phyloP scores from a whole-genome alignment of 192 early-diverging fungal species.

The Umbelopsis sp. region DNA sequence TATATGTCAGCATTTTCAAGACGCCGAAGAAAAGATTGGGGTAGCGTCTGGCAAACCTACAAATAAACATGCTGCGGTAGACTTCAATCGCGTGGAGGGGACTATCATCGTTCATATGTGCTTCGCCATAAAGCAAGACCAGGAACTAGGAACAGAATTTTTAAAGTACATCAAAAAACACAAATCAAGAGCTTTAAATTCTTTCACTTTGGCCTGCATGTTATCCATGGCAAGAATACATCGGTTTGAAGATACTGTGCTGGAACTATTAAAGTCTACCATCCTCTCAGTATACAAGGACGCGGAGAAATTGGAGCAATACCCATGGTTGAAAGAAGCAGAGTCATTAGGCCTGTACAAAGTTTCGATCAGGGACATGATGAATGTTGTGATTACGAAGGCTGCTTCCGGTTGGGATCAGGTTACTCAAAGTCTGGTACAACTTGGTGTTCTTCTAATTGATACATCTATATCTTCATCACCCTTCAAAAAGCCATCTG shows the following conservation, averaged over 20 bases:
- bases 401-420: constrained; percentile 58
- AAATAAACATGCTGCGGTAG: constrained; percentile 1
- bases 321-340: constrained; percentile 45
- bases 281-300: constrained; percentile 52
- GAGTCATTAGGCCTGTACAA: constrained; percentile 21
- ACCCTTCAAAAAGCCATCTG: constrained; percentile 31
- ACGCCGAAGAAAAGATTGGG: background rate
- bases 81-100: constrained; percentile 58
- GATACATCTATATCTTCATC: constrained; percentile 43
- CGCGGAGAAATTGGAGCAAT: constrained; percentile 43
- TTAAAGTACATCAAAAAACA: constrained; percentile 56
- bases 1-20: constrained; percentile 3
- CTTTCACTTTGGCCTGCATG: constrained; percentile 69
- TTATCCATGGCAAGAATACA: constrained; percentile 71
- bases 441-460: constrained; percentile 52
- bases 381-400: constrained; percentile 32
- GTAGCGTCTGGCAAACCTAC: background rate
- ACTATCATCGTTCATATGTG: constrained; percentile 73
- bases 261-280: constrained; percentile 52
- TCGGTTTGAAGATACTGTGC: constrained; percentile 64
- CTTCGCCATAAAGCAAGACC: constrained; percentile 76
- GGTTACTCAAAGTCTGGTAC: constrained; percentile 54
- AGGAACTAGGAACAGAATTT: constrained; percentile 58
- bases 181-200: constrained; percentile 44
- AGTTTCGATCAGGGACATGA: constrained; percentile 30